A percentile compares a stretch with the other conserved stretches of the same genome.
These are phyloP conservation scores for Monosporozyma siamensis DNA, from an alignment of 805 yeast species.

Conservation along the genomic window DNA sequence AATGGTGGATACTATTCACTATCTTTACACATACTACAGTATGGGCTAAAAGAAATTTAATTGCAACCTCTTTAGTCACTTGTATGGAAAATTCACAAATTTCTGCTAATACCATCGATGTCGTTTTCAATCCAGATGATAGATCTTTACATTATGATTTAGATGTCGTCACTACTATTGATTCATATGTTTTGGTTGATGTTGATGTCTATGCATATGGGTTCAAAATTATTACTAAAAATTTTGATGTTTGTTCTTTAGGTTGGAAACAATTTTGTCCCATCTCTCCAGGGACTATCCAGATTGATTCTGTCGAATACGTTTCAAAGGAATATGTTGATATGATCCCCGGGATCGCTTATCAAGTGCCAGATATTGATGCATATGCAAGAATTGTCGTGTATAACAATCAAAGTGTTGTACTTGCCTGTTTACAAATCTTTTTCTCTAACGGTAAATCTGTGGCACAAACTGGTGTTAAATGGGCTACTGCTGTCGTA, in stretches of 20 bases:
- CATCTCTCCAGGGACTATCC: conserved; percentile 69
- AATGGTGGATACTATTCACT: conserved; percentile 4
- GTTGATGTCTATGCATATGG: conserved; percentile 86
- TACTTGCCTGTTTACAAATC: conserved; percentile 66
- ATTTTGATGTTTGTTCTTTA: conserved; percentile 51
- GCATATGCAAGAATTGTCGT: conserved; percentile 58
- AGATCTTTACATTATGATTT: conserved; percentile 59
- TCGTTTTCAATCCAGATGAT: conserved; percentile 65
- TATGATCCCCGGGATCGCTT: conserved; percentile 78
- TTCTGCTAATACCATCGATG: conserved; percentile 66
- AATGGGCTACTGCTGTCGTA: conserved; percentile 90
- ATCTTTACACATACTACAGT: neutral
- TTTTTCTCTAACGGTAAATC: conserved; percentile 71
- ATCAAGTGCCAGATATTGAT: conserved; percentile 78
- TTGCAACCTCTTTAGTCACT: conserved; percentile 73
- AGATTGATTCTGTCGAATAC: conserved; percentile 63
- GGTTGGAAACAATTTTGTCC: conserved; percentile 90
- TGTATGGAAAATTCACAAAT: conserved; percentile 74
- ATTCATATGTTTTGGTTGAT: conserved; percentile 59
- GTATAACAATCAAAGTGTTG: conserved; percentile 34
- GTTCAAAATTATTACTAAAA: conserved; percentile 51
- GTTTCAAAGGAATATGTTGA: conserved; percentile 42
- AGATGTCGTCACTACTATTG: conserved; percentile 58
- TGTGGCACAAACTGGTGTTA: conserved; percentile 70
- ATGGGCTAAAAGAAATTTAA: conserved; percentile 30